Evolutionary conservation across 257 asterid genomes (phyloP).

Genomic region (Nicotiana paniculata): DNA sequence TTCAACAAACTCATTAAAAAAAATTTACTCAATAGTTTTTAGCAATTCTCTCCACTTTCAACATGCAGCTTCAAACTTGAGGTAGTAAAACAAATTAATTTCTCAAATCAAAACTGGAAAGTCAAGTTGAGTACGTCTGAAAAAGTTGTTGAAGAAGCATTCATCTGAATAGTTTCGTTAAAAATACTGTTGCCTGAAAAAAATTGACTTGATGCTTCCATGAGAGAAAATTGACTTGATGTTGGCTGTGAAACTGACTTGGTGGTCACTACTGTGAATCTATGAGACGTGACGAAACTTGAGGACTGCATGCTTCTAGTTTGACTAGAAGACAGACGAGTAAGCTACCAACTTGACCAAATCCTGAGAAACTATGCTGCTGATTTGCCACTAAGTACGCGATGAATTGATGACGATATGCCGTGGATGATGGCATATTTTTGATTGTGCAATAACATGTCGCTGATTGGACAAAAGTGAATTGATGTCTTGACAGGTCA

Average conservation of each 20-base stretch:
- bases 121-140: background rate
- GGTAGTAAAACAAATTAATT: background rate
- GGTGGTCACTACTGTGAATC: background rate
- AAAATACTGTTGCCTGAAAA: background rate
- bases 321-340: background rate
- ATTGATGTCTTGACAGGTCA: background rate
- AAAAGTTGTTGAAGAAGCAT: background rate
- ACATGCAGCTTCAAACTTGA: background rate
- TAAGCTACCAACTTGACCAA: background rate
- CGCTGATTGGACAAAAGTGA: background rate
- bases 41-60: background rate
- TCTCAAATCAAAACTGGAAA: background rate
- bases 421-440: background rate
- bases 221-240: background rate
- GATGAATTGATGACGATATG: background rate
- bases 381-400: background rate
- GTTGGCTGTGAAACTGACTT: background rate
- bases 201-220: background rate
- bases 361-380: background rate
- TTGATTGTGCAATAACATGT: background rate
- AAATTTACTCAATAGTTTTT: background rate
- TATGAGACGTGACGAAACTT: background rate
- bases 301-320: background rate
- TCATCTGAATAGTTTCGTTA: background rate
- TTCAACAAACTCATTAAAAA: background rate